Evolutionary conservation across 2,329 filamentous ascomycete genomes (phyloP).

Genomic region (Colletotrichum sojae): DNA sequence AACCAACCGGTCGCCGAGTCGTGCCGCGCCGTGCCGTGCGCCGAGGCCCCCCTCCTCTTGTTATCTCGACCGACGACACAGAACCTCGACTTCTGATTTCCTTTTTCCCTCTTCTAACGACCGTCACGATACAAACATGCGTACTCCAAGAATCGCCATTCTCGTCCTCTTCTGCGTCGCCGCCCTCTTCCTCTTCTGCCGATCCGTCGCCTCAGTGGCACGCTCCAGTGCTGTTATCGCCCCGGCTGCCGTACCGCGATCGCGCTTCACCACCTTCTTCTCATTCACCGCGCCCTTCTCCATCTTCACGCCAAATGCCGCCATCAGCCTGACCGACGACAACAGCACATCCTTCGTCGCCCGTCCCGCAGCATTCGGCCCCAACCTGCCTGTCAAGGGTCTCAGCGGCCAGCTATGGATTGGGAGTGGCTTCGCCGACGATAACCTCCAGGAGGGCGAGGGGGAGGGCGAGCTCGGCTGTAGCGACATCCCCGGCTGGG

Average conservation of each 20-base stretch:
- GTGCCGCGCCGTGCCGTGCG: constrained; percentile 1
- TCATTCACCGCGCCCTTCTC: constrained; percentile 84
- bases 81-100: constrained; percentile 13
- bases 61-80: constrained; percentile 12
- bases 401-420: constrained; percentile 94
- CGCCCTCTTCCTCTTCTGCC: constrained; percentile 69
- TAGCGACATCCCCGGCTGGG: constrained; percentile 94
- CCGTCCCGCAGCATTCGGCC: constrained; percentile 93
- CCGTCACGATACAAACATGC: constrained; percentile 57
- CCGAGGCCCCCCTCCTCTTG: background rate
- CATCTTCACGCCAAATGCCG: constrained; percentile 93
- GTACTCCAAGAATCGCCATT: constrained; percentile 67
- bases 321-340: constrained; percentile 96
- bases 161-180: constrained; percentile 68
- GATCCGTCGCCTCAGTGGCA: constrained; percentile 61
- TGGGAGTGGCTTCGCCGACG: constrained; percentile 90
- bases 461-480: constrained; percentile 91
- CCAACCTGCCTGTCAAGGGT: constrained; percentile 79
- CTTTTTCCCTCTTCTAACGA: constrained; percentile 16
- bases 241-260: constrained; percentile 48
- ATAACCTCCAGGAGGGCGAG: constrained; percentile 73
- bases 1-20: constrained; percentile 8
- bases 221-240: constrained; percentile 40
- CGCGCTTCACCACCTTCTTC: constrained; percentile 71
- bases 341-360: constrained; percentile 98